Evolutionary conservation across 352 stramenopile genomes (phyloP).

Genomic region (Globisporangium lucens): DNA sequence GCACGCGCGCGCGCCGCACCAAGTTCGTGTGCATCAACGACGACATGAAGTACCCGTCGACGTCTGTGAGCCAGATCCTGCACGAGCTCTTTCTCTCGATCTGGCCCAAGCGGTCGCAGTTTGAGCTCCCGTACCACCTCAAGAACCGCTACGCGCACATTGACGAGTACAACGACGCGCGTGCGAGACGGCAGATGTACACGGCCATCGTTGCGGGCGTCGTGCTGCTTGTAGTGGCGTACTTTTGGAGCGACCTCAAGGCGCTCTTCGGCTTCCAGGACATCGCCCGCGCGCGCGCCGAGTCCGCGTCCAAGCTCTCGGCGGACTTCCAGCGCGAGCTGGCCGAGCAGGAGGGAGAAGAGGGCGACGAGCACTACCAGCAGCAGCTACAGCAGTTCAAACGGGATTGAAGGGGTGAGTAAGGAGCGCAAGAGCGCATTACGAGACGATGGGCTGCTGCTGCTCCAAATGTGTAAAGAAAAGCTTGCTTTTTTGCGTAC

Average conservation of each 20-base stretch:
- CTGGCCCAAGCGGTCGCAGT: conserved; percentile 89
- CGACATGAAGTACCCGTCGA: conserved; percentile 91
- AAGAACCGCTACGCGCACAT: conserved; percentile 86
- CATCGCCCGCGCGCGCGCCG: conserved; percentile 55
- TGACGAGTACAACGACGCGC: conserved; percentile 65
- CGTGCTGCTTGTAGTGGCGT: conserved; percentile 38
- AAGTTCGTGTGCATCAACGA: conserved; percentile 98
- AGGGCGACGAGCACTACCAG: conserved; percentile 18
- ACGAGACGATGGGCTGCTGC: neutral
- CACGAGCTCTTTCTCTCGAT: conserved; percentile 92
- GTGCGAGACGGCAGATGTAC: conserved; percentile 41
- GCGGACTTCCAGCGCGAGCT: conserved; percentile 39
- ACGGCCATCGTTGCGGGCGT: conserved; percentile 27
- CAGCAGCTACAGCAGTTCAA: conserved; percentile 11
- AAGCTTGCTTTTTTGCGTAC: neutral
- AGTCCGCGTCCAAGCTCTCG: conserved; percentile 61
- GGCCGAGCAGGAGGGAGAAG: neutral
- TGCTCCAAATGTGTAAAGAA: neutral
- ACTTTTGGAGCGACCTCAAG: conserved; percentile 55
- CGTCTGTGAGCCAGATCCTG: conserved; percentile 78
- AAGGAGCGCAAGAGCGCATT: neutral
- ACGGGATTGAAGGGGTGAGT: neutral
- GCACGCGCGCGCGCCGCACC: conserved; percentile 83
- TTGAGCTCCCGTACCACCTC: conserved; percentile 88
- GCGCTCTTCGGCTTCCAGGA: conserved; percentile 69